phyloP scores from a whole-genome alignment of 768 basidiomycete species.

The Clavaria fumosa region DNA sequence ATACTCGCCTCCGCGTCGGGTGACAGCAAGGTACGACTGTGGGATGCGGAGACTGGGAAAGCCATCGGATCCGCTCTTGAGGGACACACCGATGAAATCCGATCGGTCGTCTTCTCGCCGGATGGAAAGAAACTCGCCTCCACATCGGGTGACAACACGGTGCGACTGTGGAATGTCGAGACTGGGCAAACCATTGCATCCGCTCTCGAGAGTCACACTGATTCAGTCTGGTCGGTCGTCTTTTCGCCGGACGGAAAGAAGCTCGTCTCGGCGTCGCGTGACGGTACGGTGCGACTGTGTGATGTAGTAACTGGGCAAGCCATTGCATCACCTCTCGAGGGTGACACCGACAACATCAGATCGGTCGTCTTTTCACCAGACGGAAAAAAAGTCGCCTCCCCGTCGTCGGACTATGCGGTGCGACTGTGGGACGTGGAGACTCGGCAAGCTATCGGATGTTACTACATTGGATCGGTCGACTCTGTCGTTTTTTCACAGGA shows the following conservation, averaged over 20 bases:
- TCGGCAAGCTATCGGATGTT: background rate
- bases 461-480: background rate
- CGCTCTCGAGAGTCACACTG: background rate
- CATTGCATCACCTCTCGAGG: background rate
- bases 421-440: background rate
- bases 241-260: slow-evolving; percentile 7
- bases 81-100: slow-evolving; percentile 7
- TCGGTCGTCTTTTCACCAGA: slow-evolving; percentile 17
- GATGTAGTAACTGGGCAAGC: slow-evolving; percentile 7
- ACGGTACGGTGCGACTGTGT: slow-evolving; percentile 5
- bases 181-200: background rate
- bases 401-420: background rate
- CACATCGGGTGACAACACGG: slow-evolving; percentile 34
- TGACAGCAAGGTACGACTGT: slow-evolving; percentile 10
- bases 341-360: slow-evolving; percentile 3
- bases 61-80: slow-evolving; percentile 3
- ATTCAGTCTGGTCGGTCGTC: slow-evolving; percentile 1
- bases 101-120: slow-evolving; percentile 32
- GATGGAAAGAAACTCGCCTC: slow-evolving; percentile 33
- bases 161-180: slow-evolving; percentile 18
- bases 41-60: slow-evolving; percentile 10
- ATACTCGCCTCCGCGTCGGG: slow-evolving; percentile 10
- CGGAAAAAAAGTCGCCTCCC: slow-evolving; percentile 7
- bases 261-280: slow-evolving; percentile 4
- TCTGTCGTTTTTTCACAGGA: slow-evolving; percentile 6